Conservation (phyloP, 2,329 filamentous ascomycete genomes). For the Fusarium circinatum region DNA sequence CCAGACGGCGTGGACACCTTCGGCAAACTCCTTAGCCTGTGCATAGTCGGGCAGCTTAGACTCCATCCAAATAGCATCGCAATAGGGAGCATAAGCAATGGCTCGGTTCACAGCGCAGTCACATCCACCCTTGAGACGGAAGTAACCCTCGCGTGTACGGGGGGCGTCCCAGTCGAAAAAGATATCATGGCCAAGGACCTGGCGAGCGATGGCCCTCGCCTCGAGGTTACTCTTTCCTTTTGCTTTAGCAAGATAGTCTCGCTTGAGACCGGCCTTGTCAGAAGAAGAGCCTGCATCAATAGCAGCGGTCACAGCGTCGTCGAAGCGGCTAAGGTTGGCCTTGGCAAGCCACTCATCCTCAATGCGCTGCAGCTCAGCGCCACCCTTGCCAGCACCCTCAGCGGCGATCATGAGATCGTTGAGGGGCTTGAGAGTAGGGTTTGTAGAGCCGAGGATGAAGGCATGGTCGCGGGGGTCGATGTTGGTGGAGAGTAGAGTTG, state of each 20-base stretch:
- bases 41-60: conserved; percentile 92
- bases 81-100: conserved; percentile 90
- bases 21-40: conserved; percentile 92
- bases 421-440: conserved; percentile 83
- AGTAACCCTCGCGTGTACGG: conserved; percentile 93
- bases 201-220: conserved; percentile 80
- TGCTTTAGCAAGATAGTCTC: conserved; percentile 72
- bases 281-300: conserved; percentile 75
- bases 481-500: conserved; percentile 94
- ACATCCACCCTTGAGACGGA: conserved; percentile 90
- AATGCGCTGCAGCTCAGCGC: conserved; percentile 84
- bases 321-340: conserved; percentile 87
- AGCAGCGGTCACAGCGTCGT: conserved; percentile 85
- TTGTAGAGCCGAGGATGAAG: conserved; percentile 92
- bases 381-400: conserved; percentile 82
- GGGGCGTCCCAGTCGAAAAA: conserved; percentile 97
- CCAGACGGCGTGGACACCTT: conserved; percentile 92
- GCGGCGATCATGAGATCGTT: conserved; percentile 91
- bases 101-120: conserved; percentile 92
- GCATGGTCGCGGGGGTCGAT: conserved; percentile 95
- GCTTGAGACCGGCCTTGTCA: conserved; percentile 75
- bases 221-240: conserved; percentile 90
- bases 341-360: conserved; percentile 88
- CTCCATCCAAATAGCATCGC: conserved; percentile 99
- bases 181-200: conserved; percentile 81